A percentile compares a stretch with the other conserved stretches of the same genome.
Conservation (phyloP, 2,329 filamentous ascomycete species). For the Xylaria polymorpha region DNA sequence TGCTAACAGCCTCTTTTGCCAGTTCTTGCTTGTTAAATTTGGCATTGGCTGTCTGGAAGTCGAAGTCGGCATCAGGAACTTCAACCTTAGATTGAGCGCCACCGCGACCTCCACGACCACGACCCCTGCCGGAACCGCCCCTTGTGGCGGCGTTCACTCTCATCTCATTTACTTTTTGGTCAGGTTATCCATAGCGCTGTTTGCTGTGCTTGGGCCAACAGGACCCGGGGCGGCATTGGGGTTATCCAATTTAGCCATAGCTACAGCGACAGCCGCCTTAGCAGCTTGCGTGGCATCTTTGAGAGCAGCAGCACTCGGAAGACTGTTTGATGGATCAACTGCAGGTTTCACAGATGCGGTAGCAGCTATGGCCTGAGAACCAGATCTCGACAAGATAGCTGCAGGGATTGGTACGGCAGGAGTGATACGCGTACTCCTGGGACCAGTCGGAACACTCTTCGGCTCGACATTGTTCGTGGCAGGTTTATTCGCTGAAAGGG, state of each 20-base stretch:
- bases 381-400: slow-evolving; percentile 51
- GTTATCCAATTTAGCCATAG: slow-evolving; percentile 76
- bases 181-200: slow-evolving; percentile 73
- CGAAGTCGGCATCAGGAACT: slow-evolving; percentile 89
- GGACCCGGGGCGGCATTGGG: slow-evolving; percentile 43
- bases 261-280: slow-evolving; percentile 80
- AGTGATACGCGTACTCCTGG: slow-evolving; percentile 66
- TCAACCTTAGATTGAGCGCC: slow-evolving; percentile 75
- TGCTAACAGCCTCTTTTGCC: slow-evolving; percentile 87
- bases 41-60: slow-evolving; percentile 87
- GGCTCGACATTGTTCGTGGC: slow-evolving; percentile 51
- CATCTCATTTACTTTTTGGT: slow-evolving; percentile 82
- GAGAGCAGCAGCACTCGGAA: slow-evolving; percentile 57
- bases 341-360: slow-evolving; percentile 52
- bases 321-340: slow-evolving; percentile 53
- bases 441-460: slow-evolving; percentile 60
- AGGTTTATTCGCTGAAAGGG: slow-evolving; percentile 55
- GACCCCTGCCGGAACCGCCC: slow-evolving; percentile 60
- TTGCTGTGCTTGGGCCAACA: slow-evolving; percentile 48
- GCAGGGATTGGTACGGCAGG: slow-evolving; percentile 74
- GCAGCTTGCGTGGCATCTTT: slow-evolving; percentile 79
- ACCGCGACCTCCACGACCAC: slow-evolving; percentile 59
- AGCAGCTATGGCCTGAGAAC: slow-evolving; percentile 47
- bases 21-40: slow-evolving; percentile 90
- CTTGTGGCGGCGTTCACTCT: slow-evolving; percentile 67